These are phyloP conservation scores for Ceratocystis papillata DNA, from an alignment of 2,329 filamentous ascomycete species.

Conservation along the genomic window DNA sequence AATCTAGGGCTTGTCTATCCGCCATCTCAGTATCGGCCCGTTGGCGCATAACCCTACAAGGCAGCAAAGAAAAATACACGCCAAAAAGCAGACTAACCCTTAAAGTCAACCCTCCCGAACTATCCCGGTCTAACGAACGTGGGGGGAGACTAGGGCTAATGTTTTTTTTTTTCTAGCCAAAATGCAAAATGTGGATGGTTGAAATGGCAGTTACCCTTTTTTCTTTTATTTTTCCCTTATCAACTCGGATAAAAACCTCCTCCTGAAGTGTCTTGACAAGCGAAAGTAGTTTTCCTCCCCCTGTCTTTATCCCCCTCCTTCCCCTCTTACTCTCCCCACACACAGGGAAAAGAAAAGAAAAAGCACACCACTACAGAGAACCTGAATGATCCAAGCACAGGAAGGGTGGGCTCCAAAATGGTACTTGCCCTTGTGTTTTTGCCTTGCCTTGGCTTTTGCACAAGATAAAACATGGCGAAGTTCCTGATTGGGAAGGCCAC, in stretches of 20 bases:
- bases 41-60: not conserved
- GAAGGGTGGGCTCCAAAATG: not conserved
- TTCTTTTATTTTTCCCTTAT: not conserved
- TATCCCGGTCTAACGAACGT: not conserved
- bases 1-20: not conserved
- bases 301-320: not conserved
- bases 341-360: not conserved
- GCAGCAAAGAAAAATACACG: not conserved
- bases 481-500: not conserved
- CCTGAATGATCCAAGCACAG: not conserved
- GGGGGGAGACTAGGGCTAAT: not conserved
- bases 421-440: not conserved
- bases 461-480: conserved; percentile 2
- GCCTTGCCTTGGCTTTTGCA: not conserved
- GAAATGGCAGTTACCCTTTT: not conserved
- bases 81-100: not conserved
- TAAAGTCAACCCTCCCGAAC: not conserved
- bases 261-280: conserved; percentile 8
- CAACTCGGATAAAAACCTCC: not conserved
- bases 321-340: not conserved
- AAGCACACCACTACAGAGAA: not conserved
- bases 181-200: not conserved
- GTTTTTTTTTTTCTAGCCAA: not conserved
- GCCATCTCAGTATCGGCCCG: conserved; percentile 7
- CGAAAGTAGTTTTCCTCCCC: not conserved